Evolutionary conservation across 345 rosid genomes (phyloP).

Genomic region (Lepidium sativum): DNA sequence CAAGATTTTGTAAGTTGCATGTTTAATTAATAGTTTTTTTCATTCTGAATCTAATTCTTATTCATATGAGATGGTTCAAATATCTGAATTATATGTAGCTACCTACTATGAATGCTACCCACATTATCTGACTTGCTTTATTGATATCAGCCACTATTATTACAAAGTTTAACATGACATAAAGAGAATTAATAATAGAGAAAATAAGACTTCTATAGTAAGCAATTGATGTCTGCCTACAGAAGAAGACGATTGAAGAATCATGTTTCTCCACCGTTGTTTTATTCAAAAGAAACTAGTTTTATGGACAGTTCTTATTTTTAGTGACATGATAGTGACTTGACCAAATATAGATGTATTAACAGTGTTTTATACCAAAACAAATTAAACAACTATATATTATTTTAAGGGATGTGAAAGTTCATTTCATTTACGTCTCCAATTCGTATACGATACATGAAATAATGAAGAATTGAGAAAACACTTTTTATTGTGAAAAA

Average conservation of each 20-base stretch:
- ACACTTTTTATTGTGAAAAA: too few species aligned
- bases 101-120: too few species aligned
- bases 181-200: neutral
- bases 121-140: too few species aligned
- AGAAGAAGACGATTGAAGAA: neutral
- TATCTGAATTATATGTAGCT: too few species aligned
- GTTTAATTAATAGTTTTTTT: too few species aligned
- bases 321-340: neutral
- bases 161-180: too few species aligned
- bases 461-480: too few species aligned
- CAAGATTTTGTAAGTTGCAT: too few species aligned
- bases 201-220: neutral
- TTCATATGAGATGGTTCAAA: too few species aligned
- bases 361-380: neutral
- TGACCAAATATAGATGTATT: neutral
- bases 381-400: neutral
- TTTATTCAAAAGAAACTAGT: neutral
- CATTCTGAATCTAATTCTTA: too few species aligned
- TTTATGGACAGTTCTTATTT: conserved; percentile 9
- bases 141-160: too few species aligned
- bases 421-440: conserved; percentile 7
- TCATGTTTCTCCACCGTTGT: conserved; percentile 10
- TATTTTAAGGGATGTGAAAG: neutral
- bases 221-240: neutral
- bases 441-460: neutral